Conservation (phyloP, 805 yeast genomes). For the Saccharomyces eubayanus region DNA sequence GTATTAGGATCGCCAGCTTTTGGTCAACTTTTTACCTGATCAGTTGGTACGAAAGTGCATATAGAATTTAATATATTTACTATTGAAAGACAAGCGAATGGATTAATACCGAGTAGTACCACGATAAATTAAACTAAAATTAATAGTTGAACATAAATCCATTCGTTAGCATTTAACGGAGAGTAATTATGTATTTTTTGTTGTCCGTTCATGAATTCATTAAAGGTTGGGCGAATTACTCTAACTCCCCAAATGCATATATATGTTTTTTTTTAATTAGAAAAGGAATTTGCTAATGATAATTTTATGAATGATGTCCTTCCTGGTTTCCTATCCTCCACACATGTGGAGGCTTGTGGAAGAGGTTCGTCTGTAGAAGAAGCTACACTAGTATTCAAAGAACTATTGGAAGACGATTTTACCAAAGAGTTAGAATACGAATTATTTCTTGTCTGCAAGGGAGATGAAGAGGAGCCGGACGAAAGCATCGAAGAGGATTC, state of each 20-base stretch:
- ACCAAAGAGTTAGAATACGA: not conserved
- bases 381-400: not conserved
- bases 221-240: not conserved
- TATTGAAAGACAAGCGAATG: too few species aligned
- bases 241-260: not conserved
- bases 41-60: not conserved
- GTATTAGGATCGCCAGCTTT: not conserved
- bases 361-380: not conserved
- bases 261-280: not conserved
- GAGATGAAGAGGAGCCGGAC: not conserved
- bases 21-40: not conserved
- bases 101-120: not conserved
- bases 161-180: slow-evolving; percentile 2
- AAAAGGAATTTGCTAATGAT: slow-evolving; percentile 9
- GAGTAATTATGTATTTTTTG: slow-evolving; percentile 4
- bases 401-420: not conserved
- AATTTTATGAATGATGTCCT: slow-evolving; percentile 9
- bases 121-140: not conserved
- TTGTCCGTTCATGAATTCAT: not conserved
- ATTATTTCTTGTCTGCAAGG: not conserved
- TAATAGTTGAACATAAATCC: slow-evolving; percentile 2
- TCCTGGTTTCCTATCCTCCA: slow-evolving; percentile 2
- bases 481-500: slow-evolving; percentile 1
- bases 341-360: slow-evolving; percentile 3
- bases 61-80: not conserved